Evolutionary conservation across 2,329 filamentous ascomycete species (phyloP).

Genomic region (Balansia obtecta): DNA sequence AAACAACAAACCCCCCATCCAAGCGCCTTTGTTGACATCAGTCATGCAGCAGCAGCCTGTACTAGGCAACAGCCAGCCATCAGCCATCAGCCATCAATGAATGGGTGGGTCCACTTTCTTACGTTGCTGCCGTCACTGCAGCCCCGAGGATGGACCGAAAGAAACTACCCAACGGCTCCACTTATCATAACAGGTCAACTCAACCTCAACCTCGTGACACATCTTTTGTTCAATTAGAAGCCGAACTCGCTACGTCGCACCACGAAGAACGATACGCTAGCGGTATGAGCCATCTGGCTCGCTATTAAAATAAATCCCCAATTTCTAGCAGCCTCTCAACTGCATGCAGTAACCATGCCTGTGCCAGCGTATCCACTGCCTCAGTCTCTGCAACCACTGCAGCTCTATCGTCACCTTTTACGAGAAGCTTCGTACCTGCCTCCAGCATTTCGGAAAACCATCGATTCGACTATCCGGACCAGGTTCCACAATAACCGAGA

Average conservation of each 20-base stretch:
- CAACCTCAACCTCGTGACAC: background rate
- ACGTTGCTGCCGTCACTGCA: background rate
- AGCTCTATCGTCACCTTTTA: slow-evolving; percentile 45
- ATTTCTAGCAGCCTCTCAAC: background rate
- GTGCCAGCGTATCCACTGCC: slow-evolving; percentile 15
- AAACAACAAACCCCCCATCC: no score
- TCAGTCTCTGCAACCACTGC: slow-evolving; percentile 13
- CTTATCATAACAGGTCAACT: background rate
- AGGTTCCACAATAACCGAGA: slow-evolving; percentile 32
- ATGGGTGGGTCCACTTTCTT: no score
- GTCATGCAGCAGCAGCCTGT: no score
- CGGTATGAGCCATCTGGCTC: background rate
- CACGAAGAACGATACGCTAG: background rate
- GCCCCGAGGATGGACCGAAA: background rate
- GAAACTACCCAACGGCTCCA: background rate
- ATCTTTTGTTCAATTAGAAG: background rate
- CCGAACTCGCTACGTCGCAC: background rate
- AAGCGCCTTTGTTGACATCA: no score
- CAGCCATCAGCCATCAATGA: no score
- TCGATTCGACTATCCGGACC: slow-evolving; percentile 28
- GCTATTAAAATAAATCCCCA: no score
- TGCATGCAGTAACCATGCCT: slow-evolving; percentile 14
- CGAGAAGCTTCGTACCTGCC: slow-evolving; percentile 50
- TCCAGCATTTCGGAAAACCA: slow-evolving; percentile 31
- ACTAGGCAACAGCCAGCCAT: no score